Evolutionary conservation across 495 filamentous ascomycete species (phyloP), one percentile per base, ranked within the genome.

Genomic region (Saxispiralis lemnorum): DNA sequence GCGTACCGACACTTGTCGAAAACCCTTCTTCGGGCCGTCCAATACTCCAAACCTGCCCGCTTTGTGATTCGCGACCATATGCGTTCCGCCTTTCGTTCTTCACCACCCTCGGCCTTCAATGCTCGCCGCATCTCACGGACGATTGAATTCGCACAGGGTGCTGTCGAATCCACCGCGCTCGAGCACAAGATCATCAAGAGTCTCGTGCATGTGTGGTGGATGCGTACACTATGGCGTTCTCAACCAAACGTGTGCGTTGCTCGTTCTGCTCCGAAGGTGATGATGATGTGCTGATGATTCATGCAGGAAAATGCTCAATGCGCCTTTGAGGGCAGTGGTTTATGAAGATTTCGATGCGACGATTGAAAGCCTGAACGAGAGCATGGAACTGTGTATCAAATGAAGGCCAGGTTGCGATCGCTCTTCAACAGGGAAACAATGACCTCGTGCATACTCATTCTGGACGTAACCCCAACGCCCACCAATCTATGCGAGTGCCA

Each of bases 101-200:
- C 64, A 33, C 47, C 59, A 5, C 46, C 55, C 2, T 59, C 63
- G 38, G 62, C 69, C 10, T 82, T 80, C 49, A 65, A 83, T 51
- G 52, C 61, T 33, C 58, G 65, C 19, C 72, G 67, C 44, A 73
- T 93, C 31, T 57, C 63, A 39, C 81, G 83, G 41, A 97, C 89
- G 0, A 45, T 92, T 14, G 66, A 68, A 44, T 95, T 97, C 54
- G 66, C 96, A 6, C 63, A 73, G 31, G 68, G 70, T 20, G 89
- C 89, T 6, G 66, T 78, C 7, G 59, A 64, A 35, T 58, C 68
- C 46, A 68, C 61, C 18, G 84, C 85, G 0, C 46, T 88, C 15
- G 89, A 96, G 65, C 84, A 94, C 56, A 66, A 61, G 43, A 76
- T 97, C 39, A 41, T 94, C 40, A 83, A 76, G 59, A 93, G 79